phyloP scores from a whole-genome alignment of 1,139 yeast species.

The Saccharomyces hybrid region DNA sequence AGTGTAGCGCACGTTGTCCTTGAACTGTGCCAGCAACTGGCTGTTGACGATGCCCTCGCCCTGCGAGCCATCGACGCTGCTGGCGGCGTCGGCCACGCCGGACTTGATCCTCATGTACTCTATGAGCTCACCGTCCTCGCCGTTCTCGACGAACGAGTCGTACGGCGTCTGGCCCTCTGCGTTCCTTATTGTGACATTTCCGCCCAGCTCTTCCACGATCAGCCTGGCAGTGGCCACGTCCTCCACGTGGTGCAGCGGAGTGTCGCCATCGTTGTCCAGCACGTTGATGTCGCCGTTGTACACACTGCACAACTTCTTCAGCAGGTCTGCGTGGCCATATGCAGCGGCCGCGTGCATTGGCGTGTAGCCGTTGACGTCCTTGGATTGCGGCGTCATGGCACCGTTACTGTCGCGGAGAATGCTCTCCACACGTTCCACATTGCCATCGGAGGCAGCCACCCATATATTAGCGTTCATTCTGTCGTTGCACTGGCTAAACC shows the following conservation, averaged over 20 bases:
- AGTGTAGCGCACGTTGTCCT: constrained; percentile 45
- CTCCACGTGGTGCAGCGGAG: constrained; percentile 90
- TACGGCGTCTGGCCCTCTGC: constrained; percentile 64
- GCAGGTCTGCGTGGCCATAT: constrained; percentile 69
- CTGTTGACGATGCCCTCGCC: constrained; percentile 43
- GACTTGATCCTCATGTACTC: constrained; percentile 48
- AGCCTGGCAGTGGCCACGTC: constrained; percentile 54
- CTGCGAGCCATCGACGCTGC: constrained; percentile 43
- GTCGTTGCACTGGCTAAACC: neutral
- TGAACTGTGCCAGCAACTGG: constrained; percentile 38
- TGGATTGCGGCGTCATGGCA: constrained; percentile 53
- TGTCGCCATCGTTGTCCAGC: constrained; percentile 84
- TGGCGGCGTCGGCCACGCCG: constrained; percentile 43
- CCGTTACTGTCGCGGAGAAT: constrained; percentile 42
- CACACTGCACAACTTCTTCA: constrained; percentile 46
- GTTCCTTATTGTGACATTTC: constrained; percentile 57
- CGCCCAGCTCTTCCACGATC: constrained; percentile 58
- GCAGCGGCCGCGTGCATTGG: constrained; percentile 96
- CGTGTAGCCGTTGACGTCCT: constrained; percentile 90
- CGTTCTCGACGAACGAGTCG: constrained; percentile 71
- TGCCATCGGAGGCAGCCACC: constrained; percentile 91
- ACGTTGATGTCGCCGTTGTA: constrained; percentile 75
- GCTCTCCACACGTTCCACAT: constrained; percentile 48
- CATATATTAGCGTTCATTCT: constrained; percentile 54
- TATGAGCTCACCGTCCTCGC: constrained; percentile 72